Evolutionary conservation across 202 grass and related monocot species (phyloP), one percentile per base, ranked within the genome.

Genomic region (Setaria italica): DNA sequence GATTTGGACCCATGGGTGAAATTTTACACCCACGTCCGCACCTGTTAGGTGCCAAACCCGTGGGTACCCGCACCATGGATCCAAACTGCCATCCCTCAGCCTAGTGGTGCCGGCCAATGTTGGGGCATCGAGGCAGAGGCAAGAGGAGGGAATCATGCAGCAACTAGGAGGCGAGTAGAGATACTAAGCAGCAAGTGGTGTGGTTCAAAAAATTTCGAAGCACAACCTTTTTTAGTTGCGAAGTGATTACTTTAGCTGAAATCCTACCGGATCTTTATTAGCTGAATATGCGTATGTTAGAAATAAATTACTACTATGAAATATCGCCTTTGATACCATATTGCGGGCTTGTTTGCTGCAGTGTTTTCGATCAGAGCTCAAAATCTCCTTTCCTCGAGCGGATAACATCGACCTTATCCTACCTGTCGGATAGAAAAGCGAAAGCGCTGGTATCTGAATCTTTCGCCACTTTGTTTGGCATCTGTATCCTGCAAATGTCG

Each of bases 401-500:
- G 41, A 33, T 34, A 62, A 50, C 33, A 49, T 83, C 32, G 32
- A 15, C 11, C 62, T 15, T 21, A 46, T 13, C 29, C 29, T 72
- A 47, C 19, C 34, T 49, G 56, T 35, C 19, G 6, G 55, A 54
- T 60, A 73, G 33, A 7, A 51, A 29, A 65, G 20, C 10, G 15
- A 75, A 74, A 54, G 58, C 10, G 19, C 7, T 25, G 45, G 57
- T 41, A 64, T 64, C 32, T 41, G 57, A 75, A 84, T 65, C 32
- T 19, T 84, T 67, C 4, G 39, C 12, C 54, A 11, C 65, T 72
- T 46, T 46, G 7, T 65, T 80, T 64, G 12, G 70, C 58, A 75
- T 53, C 58, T 50, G 37, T 35, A 68, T 72, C 39, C 25, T 60
- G 11, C 9, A 60, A 72, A 82, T 72, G 45, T 81, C 79, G 42